Base-by-base conservation (phyloP, 2,329 filamentous ascomycete species). In the Colletotrichum limetticola region DNA sequence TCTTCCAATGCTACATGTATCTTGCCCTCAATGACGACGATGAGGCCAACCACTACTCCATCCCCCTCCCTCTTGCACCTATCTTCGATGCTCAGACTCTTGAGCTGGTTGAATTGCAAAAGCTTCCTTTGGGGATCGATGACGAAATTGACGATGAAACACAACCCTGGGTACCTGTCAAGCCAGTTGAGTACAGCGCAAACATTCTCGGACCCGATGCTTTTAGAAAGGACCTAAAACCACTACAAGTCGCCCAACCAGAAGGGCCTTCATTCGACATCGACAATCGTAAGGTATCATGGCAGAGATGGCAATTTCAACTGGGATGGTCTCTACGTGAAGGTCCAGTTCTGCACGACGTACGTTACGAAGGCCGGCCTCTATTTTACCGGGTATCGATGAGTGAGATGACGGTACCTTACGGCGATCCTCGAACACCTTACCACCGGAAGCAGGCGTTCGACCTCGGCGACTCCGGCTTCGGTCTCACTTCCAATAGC, bases 391-490 rank as follows among this genome's bases (percentile, higher is more conserved):
- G 90, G 2, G 78, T 91, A 49, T 86, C 85, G 53, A 83, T 91
- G 66, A 87, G 86, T 68, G 90, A 92, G 76, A 91, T 91, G 78
- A 66, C 58, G 42, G 56, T 68, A n/a, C 66, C 66, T 16, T 42
- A 62, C 12, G 63, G 52, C 9, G 63, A 66, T 32, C 63, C 63
- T n/a, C 63, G 63, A 22, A 87, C 89, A 66, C 82, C 82, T 73
- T 90, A 92, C 76, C 88, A 91, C 76, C 87, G 84, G 2, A 93
- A 93, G 77, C 90, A 92, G 74, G 91, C 91, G 3, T 93, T 93
- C 75, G 91, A 93, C 77, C 90, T 93, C 74, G 91, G 91, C 4
- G 91, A 93, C 74, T 90, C 87, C 11, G 91, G 91, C n/a, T 89
- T 89, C 46, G 91, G 91, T 6, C 87, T 88, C 63, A 89, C 87